Evolutionary conservation across 352 stramenopile species (phyloP), one percentile per base, ranked within the genome.

Genomic region (Blastocystis hominis): DNA sequence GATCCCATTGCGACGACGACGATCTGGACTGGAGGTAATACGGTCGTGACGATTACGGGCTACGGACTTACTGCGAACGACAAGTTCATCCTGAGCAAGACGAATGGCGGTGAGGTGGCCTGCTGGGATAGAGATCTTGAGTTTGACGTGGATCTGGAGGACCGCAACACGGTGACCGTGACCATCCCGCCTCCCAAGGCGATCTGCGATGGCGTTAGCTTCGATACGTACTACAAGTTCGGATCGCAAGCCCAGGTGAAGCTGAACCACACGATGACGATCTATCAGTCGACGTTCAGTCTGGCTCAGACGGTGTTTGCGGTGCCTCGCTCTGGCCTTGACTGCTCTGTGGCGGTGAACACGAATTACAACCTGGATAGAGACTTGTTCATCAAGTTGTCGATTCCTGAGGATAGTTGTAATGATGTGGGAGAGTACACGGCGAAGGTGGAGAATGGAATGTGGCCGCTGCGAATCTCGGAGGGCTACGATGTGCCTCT

Each of bases 171-270:
- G 46, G 72, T 84, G 72, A 46, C 50, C 56, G 55, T 84, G 20
- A 47, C 1, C 2, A 53, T 84, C 34, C 46, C 72, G 15, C 44
- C 72, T 3, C 34, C 62, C 50, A 84, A 68, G 53, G 72, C 20
- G 17, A 36, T 17, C 17, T 84, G 72, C 50, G 72, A 68, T 47
- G 47, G 72, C 40, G 20, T 68, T n/a, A 2, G 36, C 13, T 84
- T 84, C 72, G 72, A 24, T 2, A 15, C 62, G 24, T 84, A 20
- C 47, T 84, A 84, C 72, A 10, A 84, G n/a, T 84, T 84, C 72
- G 15, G 4, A 9, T 24, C 13, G 34, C 38, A 68, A 30, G 13
- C 13, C 10, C 15, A 54, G 46, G 72, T 84, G 46, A 46, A 84
- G 15, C 24, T 61, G 56, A 5, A 20, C n/a, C 47, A 47, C 24